phyloP scores from a whole-genome alignment of 73 alveolate genomes.

The Paramecium biaurelia region DNA sequence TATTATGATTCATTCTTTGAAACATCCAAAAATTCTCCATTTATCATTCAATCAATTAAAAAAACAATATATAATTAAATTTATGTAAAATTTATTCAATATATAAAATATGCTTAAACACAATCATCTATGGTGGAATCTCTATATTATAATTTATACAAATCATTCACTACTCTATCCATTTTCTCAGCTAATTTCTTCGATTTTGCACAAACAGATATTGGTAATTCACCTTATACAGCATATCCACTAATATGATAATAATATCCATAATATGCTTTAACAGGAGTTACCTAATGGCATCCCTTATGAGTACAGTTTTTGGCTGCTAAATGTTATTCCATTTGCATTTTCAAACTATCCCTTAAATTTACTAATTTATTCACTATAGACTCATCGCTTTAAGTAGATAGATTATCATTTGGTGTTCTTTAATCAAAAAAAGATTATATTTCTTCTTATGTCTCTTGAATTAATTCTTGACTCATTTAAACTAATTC shows the following conservation, averaged over 20 bases:
- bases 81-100: not conserved
- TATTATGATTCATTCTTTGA: too few species aligned
- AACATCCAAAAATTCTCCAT: too few species aligned
- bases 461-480: not conserved
- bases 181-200: not conserved
- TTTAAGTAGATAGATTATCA: not conserved
- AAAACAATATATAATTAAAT: too few species aligned
- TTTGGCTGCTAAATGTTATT: slow-evolving; percentile 28
- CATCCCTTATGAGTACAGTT: slow-evolving; percentile 48
- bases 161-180: slow-evolving; percentile 25
- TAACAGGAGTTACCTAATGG: not conserved
- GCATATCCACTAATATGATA: slow-evolving; percentile 21
- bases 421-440: not conserved
- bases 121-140: slow-evolving; percentile 32
- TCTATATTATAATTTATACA: slow-evolving; percentile 35
- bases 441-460: not conserved
- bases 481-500: not conserved
- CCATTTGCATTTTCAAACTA: not conserved
- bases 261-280: slow-evolving; percentile 50
- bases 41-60: too few species aligned
- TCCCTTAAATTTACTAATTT: slow-evolving; percentile 18
- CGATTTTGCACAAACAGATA: slow-evolving; percentile 34
- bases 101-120: slow-evolving; percentile 48
- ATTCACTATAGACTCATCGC: not conserved
- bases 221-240: slow-evolving; percentile 10